A percentile compares a stretch with the other conserved stretches of the same genome.
These are phyloP conservation scores for Papiliotrema nemorosa DNA, from an alignment of 1,284 basidiomycete genomes.

Conservation along the genomic window DNA sequence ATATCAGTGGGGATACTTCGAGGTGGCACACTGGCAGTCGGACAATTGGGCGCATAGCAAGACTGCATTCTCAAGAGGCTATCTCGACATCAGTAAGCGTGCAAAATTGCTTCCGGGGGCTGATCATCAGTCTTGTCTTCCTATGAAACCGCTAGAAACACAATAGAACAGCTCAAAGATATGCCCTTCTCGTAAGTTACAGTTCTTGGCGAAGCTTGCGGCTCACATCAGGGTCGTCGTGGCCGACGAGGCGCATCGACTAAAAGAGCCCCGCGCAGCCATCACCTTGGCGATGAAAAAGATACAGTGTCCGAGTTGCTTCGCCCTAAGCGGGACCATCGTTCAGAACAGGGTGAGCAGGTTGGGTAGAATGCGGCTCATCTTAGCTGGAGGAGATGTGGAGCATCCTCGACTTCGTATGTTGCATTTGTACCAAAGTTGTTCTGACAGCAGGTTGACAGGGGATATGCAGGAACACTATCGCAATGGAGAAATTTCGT, in stretches of 20 bases:
- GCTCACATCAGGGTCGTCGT: slow-evolving; percentile 31
- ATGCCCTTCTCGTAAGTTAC: slow-evolving; percentile 39
- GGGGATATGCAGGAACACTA: slow-evolving; percentile 44
- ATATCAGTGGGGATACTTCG: slow-evolving; percentile 46
- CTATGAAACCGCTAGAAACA: slow-evolving; percentile 25
- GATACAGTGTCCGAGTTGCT: slow-evolving; percentile 35
- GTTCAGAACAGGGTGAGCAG: slow-evolving; percentile 45
- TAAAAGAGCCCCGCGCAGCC: slow-evolving; percentile 36
- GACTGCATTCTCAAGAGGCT: slow-evolving; percentile 25
- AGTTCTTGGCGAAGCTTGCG: not conserved
- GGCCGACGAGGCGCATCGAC: slow-evolving; percentile 45
- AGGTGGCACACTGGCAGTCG: slow-evolving; percentile 27
- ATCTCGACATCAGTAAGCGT: slow-evolving; percentile 39
- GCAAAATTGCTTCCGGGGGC: not conserved
- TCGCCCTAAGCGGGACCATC: slow-evolving; percentile 42
- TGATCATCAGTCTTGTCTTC: slow-evolving; percentile 34
- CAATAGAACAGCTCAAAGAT: slow-evolving; percentile 30
- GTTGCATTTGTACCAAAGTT: slow-evolving; percentile 8
- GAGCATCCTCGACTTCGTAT: slow-evolving; percentile 51
- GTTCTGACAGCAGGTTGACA: slow-evolving; percentile 24
- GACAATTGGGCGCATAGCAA: slow-evolving; percentile 14
- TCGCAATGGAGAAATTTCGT: slow-evolving; percentile 45
- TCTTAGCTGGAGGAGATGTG: slow-evolving; percentile 51
- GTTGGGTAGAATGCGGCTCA: not conserved
- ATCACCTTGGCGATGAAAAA: slow-evolving; percentile 48